Percentiles rank a stretch among this genome's conserved stretches.
phyloP scores from a whole-genome alignment of 1,139 yeast genomes.

The Saccharomyces hybrid region DNA sequence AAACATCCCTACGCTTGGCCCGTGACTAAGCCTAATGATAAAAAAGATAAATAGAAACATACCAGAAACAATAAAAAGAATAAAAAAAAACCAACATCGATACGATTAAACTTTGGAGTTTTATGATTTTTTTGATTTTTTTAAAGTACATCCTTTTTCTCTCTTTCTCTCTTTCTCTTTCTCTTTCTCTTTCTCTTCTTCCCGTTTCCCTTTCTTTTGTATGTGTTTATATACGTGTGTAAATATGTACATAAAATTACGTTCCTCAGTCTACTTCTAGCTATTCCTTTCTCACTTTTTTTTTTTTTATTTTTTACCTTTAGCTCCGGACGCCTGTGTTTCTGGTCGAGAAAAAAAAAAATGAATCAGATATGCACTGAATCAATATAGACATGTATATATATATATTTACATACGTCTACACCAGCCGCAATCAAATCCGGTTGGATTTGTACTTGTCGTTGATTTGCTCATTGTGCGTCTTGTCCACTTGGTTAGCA shows the following conservation, averaged over 20 bases:
- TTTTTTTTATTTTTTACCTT: neutral
- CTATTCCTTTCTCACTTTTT: neutral
- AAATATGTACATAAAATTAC: neutral
- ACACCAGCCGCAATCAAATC: neutral
- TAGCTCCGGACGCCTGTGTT: neutral
- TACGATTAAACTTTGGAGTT: neutral
- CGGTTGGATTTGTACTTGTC: slow-evolving; percentile 41
- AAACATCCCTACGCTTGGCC: slow-evolving; percentile 76
- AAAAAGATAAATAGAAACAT: neutral
- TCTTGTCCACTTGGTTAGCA: slow-evolving; percentile 71
- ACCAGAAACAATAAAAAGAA: slow-evolving; percentile 3
- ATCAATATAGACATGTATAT: neutral
- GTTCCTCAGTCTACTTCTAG: neutral
- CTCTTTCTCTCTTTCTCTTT: too few species aligned
- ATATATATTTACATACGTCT: neutral
- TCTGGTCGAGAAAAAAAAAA: neutral
- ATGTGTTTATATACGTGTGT: slow-evolving; percentile 1
- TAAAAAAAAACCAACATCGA: neutral
- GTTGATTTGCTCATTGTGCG: slow-evolving; percentile 40
- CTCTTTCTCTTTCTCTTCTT: neutral
- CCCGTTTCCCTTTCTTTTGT: neutral
- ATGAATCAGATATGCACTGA: neutral
- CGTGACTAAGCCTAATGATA: slow-evolving; percentile 48
- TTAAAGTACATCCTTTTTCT: neutral
- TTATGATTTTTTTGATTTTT: neutral